A percentile compares a stretch with the other conserved stretches of the same genome.
Evolutionary conservation across 768 basidiomycete genomes (phyloP).

Genomic region (Mycena haematopus): DNA sequence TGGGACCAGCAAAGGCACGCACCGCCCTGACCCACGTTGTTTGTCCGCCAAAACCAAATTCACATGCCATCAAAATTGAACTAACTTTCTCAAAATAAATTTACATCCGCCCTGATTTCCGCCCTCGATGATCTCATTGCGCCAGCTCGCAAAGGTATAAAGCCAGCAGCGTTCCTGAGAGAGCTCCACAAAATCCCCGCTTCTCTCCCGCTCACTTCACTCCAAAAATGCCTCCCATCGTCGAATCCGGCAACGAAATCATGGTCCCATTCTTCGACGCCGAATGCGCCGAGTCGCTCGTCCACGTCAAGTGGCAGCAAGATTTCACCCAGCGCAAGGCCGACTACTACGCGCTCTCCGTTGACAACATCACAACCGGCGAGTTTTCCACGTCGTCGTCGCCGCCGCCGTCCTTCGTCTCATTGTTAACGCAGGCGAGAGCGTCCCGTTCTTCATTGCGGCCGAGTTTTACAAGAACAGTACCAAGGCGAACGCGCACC

Average conservation of each 20-base stretch:
- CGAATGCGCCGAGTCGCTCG: neutral
- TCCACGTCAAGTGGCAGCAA: conserved; percentile 3
- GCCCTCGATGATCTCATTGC: too few species aligned
- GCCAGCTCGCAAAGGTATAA: too few species aligned
- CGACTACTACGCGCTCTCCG: neutral
- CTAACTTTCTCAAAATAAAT: too few species aligned
- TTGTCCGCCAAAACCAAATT: too few species aligned
- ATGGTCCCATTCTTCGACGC: neutral
- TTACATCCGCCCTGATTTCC: too few species aligned
- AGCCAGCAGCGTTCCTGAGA: too few species aligned
- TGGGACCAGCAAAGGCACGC: too few species aligned
- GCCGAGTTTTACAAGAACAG: conserved; percentile 3
- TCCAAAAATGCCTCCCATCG: too few species aligned
- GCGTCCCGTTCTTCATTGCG: conserved; percentile 6
- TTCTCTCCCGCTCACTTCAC: too few species aligned
- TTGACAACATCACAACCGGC: conserved; percentile 4
- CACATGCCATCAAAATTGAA: too few species aligned
- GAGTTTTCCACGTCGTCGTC: neutral
- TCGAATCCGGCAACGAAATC: conserved; percentile 1
- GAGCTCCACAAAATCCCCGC: too few species aligned
- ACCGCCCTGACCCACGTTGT: too few species aligned
- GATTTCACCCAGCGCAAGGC: neutral
- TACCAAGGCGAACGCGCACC: neutral
- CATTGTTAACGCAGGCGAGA: neutral
- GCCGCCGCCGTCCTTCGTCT: neutral